Evolutionary conservation across 2,329 filamentous ascomycete genomes (phyloP).

Genomic region (Venturia carpophila): DNA sequence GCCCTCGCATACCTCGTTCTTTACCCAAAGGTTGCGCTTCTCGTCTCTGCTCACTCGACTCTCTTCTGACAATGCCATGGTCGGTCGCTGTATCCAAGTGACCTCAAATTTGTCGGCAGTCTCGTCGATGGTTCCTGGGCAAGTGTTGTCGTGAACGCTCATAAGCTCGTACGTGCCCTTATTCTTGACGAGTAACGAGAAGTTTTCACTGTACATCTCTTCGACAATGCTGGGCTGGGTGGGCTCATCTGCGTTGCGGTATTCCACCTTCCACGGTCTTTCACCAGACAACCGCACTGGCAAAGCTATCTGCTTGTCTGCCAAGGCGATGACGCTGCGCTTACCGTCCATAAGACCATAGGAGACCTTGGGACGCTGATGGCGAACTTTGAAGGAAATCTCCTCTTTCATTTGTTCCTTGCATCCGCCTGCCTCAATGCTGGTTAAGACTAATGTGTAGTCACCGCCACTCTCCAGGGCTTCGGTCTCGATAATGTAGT

Average conservation of each 20-base stretch:
- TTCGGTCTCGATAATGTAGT: slow-evolving; percentile 67
- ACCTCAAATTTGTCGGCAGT: slow-evolving; percentile 69
- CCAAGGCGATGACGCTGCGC: slow-evolving; percentile 64
- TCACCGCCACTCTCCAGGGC: slow-evolving; percentile 74
- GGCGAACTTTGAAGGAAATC: slow-evolving; percentile 74
- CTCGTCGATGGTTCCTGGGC: slow-evolving; percentile 71
- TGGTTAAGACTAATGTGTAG: slow-evolving; percentile 78
- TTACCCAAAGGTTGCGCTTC: slow-evolving; percentile 52
- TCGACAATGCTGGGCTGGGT: slow-evolving; percentile 26
- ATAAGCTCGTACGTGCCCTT: slow-evolving; percentile 74
- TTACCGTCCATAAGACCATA: slow-evolving; percentile 84
- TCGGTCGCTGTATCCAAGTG: slow-evolving; percentile 76
- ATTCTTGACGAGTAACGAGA: slow-evolving; percentile 52
- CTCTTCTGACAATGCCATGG: slow-evolving; percentile 57
- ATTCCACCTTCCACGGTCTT: slow-evolving; percentile 73
- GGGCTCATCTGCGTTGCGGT: slow-evolving; percentile 29
- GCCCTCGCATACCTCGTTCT: slow-evolving; percentile 84
- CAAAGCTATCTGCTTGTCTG: slow-evolving; percentile 64
- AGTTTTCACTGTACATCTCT: slow-evolving; percentile 23
- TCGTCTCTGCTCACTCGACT: slow-evolving; percentile 48
- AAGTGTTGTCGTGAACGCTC: slow-evolving; percentile 69
- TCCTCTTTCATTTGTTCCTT: slow-evolving; percentile 80
- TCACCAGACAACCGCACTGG: slow-evolving; percentile 82
- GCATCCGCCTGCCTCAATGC: slow-evolving; percentile 78
- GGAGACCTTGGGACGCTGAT: slow-evolving; percentile 76